Base-by-base conservation (phyloP, 2,329 filamentous ascomycete genomes). In the Trichoderma sp. region DNA sequence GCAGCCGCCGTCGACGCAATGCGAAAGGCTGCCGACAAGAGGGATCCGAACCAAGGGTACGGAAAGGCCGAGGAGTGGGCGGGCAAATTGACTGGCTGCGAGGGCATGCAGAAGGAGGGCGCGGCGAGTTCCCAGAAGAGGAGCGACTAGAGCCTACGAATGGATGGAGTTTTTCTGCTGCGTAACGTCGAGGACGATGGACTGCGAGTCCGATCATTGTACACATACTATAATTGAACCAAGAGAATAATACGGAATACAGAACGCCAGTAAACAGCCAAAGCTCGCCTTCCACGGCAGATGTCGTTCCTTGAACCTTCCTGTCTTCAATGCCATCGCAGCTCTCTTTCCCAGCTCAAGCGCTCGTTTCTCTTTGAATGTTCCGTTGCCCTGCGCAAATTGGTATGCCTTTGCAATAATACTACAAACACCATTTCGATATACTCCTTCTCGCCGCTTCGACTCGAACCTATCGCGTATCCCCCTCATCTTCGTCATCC, bases 81-180 rank as follows among this genome's bases (percentile, higher is more conserved):
- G 0, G 89, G 89, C 6, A 85, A 84, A 71, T 76, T 83, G 0
- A 82, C 85, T 0, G 88, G 89, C 0, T 91, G 89, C 69, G 85
- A 89, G 74, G 89, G 89, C 0, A 91, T 91, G 89, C 78, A 84
- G 75, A 81, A 82, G 63, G 87, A 90, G 74, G 88, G 87, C 0
- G 79, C 77, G 15, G 81, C 78, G 19, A 88, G 84, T 71, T 41
- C 57, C 14, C 24, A 47, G 6, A 50, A 60, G 57, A 77, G 74
- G 63, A 61, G 34, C 9, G 57, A 61, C 12, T 61, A 17, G 47
- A 55, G 50, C 21, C 12, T 34, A 17, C 2, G 10, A 39, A 14
- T 39, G 34, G 34, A 39, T 39, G 34, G 34, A 4, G 17, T 17
- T 14, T 5, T 43, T 28, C 17, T 51, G 17, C 19, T 24, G 12